Conservation (phyloP, 73 alveolate species). For the Stentor coeruleus region DNA sequence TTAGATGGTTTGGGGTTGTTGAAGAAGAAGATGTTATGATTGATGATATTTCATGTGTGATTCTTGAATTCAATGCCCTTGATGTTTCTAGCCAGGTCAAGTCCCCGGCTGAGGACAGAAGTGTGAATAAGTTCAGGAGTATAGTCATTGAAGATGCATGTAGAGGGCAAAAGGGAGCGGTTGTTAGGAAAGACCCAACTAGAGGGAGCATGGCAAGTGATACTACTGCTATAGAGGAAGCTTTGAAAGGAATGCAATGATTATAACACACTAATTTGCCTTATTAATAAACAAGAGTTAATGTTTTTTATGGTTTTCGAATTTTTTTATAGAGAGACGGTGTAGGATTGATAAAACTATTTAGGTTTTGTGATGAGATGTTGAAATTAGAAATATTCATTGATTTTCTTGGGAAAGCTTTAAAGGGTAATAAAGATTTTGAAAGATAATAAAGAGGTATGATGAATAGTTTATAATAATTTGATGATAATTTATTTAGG, state of each 20-base stretch:
- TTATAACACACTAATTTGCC: not conserved
- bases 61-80: conserved; percentile 15
- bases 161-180: not conserved
- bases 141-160: not conserved
- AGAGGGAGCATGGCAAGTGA: not conserved
- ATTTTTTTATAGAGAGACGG: too few relatives aligned
- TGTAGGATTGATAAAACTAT: too few relatives aligned
- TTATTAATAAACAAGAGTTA: too few relatives aligned
- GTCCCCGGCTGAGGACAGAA: conserved; percentile 3
- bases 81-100: not conserved
- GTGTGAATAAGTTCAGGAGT: not conserved
- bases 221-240: not conserved
- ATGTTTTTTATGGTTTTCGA: too few relatives aligned
- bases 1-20: not conserved
- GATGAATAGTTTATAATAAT: too few relatives aligned
- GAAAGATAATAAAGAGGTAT: too few relatives aligned
- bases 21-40: conserved; percentile 27
- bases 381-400: too few relatives aligned
- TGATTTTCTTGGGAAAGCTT: too few relatives aligned
- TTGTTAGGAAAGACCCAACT: not conserved
- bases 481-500: too few relatives aligned
- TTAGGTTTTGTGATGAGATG: too few relatives aligned
- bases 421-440: too few relatives aligned
- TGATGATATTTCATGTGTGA: conserved; percentile 27
- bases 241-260: not conserved